These are phyloP conservation scores for Paramecium biaurelia DNA, from an alignment of 73 alveolate genomes.

Conservation along the genomic window DNA sequence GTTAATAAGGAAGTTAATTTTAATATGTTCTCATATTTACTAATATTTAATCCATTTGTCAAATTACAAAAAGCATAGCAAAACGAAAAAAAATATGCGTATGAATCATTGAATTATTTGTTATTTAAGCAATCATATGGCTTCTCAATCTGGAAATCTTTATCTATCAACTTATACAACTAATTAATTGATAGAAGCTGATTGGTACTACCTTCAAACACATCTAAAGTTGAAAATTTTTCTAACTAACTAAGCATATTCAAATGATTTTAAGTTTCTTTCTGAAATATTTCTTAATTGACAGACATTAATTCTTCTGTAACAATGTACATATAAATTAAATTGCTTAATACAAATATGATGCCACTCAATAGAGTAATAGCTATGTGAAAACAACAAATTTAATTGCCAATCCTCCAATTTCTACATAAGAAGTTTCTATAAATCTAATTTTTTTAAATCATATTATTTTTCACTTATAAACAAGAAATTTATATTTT, in stretches of 20 bases:
- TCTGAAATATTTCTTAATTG: background rate
- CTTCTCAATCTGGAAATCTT: background rate
- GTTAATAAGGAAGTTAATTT: constrained; percentile 31
- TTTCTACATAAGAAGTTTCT: background rate
- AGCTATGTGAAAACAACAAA: background rate
- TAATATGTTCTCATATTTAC: background rate
- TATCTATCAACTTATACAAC: background rate
- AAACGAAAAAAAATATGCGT: background rate
- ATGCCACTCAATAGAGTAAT: background rate
- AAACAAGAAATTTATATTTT: background rate
- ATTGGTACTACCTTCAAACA: background rate
- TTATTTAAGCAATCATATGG: background rate
- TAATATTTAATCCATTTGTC: background rate
- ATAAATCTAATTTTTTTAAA: background rate
- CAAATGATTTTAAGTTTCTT: background rate
- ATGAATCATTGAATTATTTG: background rate
- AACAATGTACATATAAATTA: background rate
- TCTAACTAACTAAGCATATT: background rate
- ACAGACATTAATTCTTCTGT: background rate
- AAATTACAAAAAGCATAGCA: background rate
- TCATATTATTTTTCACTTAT: background rate
- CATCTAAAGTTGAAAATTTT: background rate
- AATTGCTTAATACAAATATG: background rate
- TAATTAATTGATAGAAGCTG: background rate
- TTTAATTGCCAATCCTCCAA: background rate